A percentile compares a stretch with the other conserved stretches of the same genome.
These are phyloP conservation scores for Candida taoyuanica DNA, from an alignment of 805 yeast genomes.

Conservation along the genomic window DNA sequence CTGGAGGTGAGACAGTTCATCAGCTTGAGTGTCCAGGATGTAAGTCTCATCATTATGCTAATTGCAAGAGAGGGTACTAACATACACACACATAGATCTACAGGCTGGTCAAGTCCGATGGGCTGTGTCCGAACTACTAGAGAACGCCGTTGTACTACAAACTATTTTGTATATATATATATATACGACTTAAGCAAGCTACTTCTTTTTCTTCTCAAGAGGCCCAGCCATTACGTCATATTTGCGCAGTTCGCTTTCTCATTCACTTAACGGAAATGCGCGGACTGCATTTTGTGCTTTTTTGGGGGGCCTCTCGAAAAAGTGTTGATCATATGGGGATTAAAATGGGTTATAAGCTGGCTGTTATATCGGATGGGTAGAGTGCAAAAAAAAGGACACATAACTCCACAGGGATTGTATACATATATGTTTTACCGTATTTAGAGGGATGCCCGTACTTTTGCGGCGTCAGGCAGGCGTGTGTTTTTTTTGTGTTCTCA, in stretches of 20 bases:
- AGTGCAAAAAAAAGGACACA: too few relatives aligned
- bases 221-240: neutral
- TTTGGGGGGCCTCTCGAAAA: too few relatives aligned
- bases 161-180: too few relatives aligned
- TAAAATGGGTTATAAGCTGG: neutral
- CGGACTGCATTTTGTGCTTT: constrained; percentile 3
- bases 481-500: neutral
- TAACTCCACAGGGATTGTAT: too few relatives aligned
- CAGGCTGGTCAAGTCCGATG: constrained; percentile 56
- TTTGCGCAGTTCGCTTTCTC: constrained; percentile 18
- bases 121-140: constrained; percentile 59
- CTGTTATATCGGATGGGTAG: too few relatives aligned
- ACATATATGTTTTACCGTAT: too few relatives aligned
- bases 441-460: too few relatives aligned
- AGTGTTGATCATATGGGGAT: neutral
- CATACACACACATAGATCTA: constrained; percentile 32
- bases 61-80: constrained; percentile 7
- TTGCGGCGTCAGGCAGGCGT: too few relatives aligned
- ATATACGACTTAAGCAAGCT: too few relatives aligned
- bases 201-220: too few relatives aligned
- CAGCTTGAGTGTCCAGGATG: constrained; percentile 76
- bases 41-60: constrained; percentile 32
- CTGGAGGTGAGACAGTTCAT: constrained; percentile 85
- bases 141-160: too few relatives aligned
- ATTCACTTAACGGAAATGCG: constrained; percentile 20